Evolutionary conservation across 768 basidiomycete genomes (phyloP), one percentile per base, ranked within the genome.

Genomic region (Boletus vermiculosoides): DNA sequence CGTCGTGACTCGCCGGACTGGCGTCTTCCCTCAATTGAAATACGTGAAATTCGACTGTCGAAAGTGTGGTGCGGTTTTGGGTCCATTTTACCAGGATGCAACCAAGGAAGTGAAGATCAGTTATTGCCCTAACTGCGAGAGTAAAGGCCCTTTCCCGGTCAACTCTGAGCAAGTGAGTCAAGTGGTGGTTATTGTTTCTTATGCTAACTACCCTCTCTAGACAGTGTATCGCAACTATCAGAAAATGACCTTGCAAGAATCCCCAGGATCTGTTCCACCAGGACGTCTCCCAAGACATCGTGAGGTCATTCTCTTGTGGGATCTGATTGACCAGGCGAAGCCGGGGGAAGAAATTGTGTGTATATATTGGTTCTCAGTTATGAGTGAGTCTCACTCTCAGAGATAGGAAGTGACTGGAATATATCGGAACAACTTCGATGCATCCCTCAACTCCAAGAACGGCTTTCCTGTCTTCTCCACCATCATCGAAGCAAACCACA

Each of bases 401-500:
- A 49, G 47, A 52, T 62, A 96, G 94, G 97, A 99, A 82, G 87
- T 98, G 20, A 98, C 97, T 15, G 97, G 96, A 48, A 85, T 98
- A 62, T 99, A 99, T 72, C 86, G 95, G 63, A 99, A 99, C 77
- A 98, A 98, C 73, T 99, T 98, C 59, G 97, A 98, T 68, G 94
- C 96, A 22, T 92, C 95, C 3, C 84, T 99, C 64, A 99, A 99
- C 72, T 87, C 93, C 28, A 98, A 98, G 76, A 98, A 99, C 64
- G 97, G 97, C 8, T 99, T 99, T 77, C 97, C 97, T 2, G 97
- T 99, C 33, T 99, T 99, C 77, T 97, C 94, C 10, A 99, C 97
- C 22, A 83, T 99, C 61, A 89, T 99, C 55, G 97, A 98, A 71
- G 97, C 95, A 18, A 99, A 99, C 72, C 95, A 98, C 70, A 80